Percentiles rank a stretch among this genome's conserved stretches.
Conservation (phyloP, 2,329 filamentous ascomycete species). For the Aspergillus tanneri region DNA sequence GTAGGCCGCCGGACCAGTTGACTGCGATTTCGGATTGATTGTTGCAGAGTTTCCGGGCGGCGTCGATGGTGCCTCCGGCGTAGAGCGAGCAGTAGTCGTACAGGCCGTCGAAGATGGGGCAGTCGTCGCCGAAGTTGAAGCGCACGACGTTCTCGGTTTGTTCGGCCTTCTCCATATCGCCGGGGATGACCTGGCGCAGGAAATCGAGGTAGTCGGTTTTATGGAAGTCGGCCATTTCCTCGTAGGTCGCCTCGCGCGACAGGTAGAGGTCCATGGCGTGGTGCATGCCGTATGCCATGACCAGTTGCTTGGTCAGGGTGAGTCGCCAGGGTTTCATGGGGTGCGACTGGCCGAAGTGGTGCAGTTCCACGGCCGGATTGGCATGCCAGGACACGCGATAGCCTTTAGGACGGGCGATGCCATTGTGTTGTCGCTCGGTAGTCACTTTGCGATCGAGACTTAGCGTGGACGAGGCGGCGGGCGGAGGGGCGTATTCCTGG, state of each 20-base stretch:
- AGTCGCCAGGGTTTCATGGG: slow-evolving; percentile 99
- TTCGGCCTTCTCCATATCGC: slow-evolving; percentile 64
- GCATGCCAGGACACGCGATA: slow-evolving; percentile 94
- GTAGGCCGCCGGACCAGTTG: slow-evolving; percentile 94
- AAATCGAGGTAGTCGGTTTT: slow-evolving; percentile 88
- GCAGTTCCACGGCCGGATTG: slow-evolving; percentile 90
- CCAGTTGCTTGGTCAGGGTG: slow-evolving; percentile 90
- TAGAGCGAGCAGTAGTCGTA: slow-evolving; percentile 96
- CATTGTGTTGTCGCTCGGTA: slow-evolving; percentile 58
- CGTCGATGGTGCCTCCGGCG: slow-evolving; percentile 84
- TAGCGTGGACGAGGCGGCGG: slow-evolving; percentile 43
- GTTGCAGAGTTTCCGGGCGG: slow-evolving; percentile 82
- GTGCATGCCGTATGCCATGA: slow-evolving; percentile 92
- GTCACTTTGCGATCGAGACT: slow-evolving; percentile 53
- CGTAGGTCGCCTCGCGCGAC: slow-evolving; percentile 76
- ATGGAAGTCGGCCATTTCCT: slow-evolving; percentile 86
- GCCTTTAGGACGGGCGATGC: slow-evolving; percentile 75
- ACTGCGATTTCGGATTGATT: slow-evolving; percentile 92
- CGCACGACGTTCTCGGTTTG: slow-evolving; percentile 59
- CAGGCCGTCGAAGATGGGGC: slow-evolving; percentile 92
- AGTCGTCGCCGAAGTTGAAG: slow-evolving; percentile 92
- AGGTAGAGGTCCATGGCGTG: slow-evolving; percentile 95
- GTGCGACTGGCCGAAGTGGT: slow-evolving; percentile 95
- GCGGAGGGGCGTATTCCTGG: slow-evolving; percentile 50
- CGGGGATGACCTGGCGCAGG: slow-evolving; percentile 68